A percentile compares a stretch with the other conserved stretches of the same genome.
Conservation (phyloP, 352 stramenopile species). For the Phytophthora brassicae region DNA sequence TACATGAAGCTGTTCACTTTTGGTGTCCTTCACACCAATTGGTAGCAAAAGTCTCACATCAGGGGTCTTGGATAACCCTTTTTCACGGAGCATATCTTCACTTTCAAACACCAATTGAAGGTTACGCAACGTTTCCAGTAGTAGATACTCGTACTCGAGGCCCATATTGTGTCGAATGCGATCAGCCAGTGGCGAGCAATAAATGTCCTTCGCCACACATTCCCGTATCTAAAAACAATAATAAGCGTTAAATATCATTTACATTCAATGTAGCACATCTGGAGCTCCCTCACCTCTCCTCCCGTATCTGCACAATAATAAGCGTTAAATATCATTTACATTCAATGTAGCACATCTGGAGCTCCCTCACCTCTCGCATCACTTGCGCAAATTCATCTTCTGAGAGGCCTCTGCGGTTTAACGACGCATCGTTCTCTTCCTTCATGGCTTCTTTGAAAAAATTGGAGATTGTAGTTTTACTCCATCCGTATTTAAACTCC, state of each 20-base stretch:
- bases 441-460: slow-evolving; percentile 57
- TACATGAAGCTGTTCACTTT: slow-evolving; percentile 37
- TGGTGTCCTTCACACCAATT: slow-evolving; percentile 67
- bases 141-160: slow-evolving; percentile 86
- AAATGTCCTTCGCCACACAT: slow-evolving; percentile 66
- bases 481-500: slow-evolving; percentile 54
- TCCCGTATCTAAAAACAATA: too few species aligned
- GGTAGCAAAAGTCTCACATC: slow-evolving; percentile 81
- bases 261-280: too few species aligned
- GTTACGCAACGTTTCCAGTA: slow-evolving; percentile 73
- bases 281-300: too few species aligned
- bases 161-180: slow-evolving; percentile 77
- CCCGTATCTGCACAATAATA: too few species aligned
- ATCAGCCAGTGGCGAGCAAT: slow-evolving; percentile 81
- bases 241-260: too few species aligned
- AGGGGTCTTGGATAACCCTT: slow-evolving; percentile 85
- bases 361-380: slow-evolving; percentile 36
- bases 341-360: too few species aligned
- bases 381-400: slow-evolving; percentile 33
- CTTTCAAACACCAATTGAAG: slow-evolving; percentile 78
- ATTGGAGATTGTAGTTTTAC: slow-evolving; percentile 68
- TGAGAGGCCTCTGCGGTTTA: slow-evolving; percentile 28
- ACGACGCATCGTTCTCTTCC: slow-evolving; percentile 10
- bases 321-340: too few species aligned
- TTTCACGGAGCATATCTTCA: slow-evolving; percentile 77